phyloP scores from a whole-genome alignment of 768 basidiomycete genomes.

The Boletellus emodensis region DNA sequence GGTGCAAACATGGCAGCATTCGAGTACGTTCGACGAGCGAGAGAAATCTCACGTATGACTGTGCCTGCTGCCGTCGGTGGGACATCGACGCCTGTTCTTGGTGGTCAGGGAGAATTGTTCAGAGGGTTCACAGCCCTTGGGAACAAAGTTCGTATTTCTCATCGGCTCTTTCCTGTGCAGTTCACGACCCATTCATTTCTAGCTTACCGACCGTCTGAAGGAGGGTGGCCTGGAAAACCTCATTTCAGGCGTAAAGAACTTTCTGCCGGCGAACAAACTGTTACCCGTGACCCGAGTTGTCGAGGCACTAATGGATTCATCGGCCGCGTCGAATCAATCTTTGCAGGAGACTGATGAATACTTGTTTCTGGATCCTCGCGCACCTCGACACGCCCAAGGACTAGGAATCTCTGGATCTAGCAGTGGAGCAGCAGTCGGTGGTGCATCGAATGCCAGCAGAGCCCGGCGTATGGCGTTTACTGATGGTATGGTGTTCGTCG shows the following conservation, averaged over 20 bases:
- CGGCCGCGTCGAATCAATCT: constrained; percentile 89
- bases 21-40: constrained; percentile 86
- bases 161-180: neutral
- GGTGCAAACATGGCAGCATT: constrained; percentile 82
- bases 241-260: constrained; percentile 96
- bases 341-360: constrained; percentile 96
- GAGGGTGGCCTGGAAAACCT: constrained; percentile 97
- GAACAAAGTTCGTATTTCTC: constrained; percentile 59
- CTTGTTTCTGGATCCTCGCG: constrained; percentile 88
- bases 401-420: constrained; percentile 44
- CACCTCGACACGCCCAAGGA: constrained; percentile 54
- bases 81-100: constrained; percentile 62
- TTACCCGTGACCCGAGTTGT: constrained; percentile 88
- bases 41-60: constrained; percentile 93
- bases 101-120: constrained; percentile 81
- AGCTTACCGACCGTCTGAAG: constrained; percentile 91
- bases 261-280: constrained; percentile 92
- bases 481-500: constrained; percentile 89
- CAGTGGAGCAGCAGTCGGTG: constrained; percentile 40
- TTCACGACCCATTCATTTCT: constrained; percentile 2
- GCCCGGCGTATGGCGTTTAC: constrained; percentile 69
- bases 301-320: constrained; percentile 97
- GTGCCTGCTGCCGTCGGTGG: constrained; percentile 59
- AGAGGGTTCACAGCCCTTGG: constrained; percentile 91
- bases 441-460: constrained; percentile 34